phyloP scores from a whole-genome alignment of 2,329 filamentous ascomycete genomes.

The Neodidymelliopsis sp. region DNA sequence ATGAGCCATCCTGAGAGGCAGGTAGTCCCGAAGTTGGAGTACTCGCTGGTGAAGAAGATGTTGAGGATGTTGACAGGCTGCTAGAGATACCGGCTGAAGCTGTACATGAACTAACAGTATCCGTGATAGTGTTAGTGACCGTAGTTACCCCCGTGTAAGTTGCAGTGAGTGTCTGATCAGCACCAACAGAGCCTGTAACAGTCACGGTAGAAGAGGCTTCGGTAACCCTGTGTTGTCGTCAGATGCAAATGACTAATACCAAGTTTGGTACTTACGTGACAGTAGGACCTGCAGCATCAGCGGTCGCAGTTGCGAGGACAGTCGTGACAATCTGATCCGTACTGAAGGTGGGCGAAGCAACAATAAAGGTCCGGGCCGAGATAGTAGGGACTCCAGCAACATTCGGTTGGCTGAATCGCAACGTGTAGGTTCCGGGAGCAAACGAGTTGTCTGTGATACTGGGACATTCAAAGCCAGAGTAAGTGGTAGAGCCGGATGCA shows the following conservation, averaged over 20 bases:
- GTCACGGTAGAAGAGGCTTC: constrained; percentile 16
- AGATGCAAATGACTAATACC: too few relatives aligned
- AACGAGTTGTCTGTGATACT: constrained; percentile 23
- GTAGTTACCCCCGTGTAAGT: constrained; percentile 7
- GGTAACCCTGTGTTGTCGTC: constrained; percentile 3
- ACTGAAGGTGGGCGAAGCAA: constrained; percentile 20
- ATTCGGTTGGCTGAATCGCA: constrained; percentile 24
- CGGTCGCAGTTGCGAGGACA: constrained; percentile 9
- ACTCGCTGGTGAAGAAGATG: constrained; percentile 2
- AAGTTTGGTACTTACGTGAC: constrained; percentile 20
- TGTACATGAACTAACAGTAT: constrained; percentile 2
- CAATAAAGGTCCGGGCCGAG: constrained; percentile 20
- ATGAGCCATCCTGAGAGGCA: constrained; percentile 16
- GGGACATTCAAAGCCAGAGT: constrained; percentile 24
- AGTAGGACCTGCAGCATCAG: constrained; percentile 5
- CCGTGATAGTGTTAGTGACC: constrained; percentile 5
- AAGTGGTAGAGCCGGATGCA: constrained; percentile 21
- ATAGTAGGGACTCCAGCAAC: constrained; percentile 18
- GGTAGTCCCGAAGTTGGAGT: constrained; percentile 4
- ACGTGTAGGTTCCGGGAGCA: constrained; percentile 25
- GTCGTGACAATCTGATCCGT: constrained; percentile 17
- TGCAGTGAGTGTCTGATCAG: constrained; percentile 9
- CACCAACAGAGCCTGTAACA: neutral
- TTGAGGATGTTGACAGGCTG: neutral
- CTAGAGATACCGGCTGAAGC: neutral